phyloP scores from a whole-genome alignment of 2,329 filamentous ascomycete genomes.

The Sporothrix brasiliensis region DNA sequence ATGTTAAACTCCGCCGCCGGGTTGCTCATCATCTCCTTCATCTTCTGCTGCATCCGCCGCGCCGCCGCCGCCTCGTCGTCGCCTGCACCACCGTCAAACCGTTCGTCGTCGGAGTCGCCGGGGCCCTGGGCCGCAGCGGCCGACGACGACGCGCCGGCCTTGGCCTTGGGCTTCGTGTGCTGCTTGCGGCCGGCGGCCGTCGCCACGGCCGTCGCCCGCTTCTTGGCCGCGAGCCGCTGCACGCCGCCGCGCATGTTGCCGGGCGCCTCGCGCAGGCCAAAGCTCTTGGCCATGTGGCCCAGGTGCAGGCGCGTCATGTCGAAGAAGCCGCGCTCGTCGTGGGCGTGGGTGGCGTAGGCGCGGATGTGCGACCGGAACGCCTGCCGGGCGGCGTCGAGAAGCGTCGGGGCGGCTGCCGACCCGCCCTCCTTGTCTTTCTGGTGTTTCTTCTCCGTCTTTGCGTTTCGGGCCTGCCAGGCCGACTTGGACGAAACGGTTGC shows the following conservation, averaged over 20 bases:
- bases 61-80: conserved; percentile 62
- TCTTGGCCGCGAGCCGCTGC: conserved; percentile 48
- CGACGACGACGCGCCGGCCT: not conserved
- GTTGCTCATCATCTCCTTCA: conserved; percentile 38
- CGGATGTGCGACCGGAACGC: conserved; percentile 91
- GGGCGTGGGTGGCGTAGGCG: conserved; percentile 91
- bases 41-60: conserved; percentile 53
- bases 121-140: not conserved
- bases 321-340: conserved; percentile 82
- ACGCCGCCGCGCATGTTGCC: conserved; percentile 72
- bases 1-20: conserved; percentile 38
- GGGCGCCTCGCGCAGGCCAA: conserved; percentile 84
- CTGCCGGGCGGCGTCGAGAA: conserved; percentile 78
- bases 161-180: conserved; percentile 7
- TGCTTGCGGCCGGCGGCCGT: conserved; percentile 33
- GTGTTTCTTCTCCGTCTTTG: conserved; percentile 14
- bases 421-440: conserved; percentile 5
- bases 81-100: conserved; percentile 45
- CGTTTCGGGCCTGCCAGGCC: conserved; percentile 23
- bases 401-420: conserved; percentile 42
- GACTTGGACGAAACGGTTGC: conserved; percentile 41
- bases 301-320: conserved; percentile 90
- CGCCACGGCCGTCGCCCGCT: conserved; percentile 30
- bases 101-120: conserved; percentile 43
- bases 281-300: conserved; percentile 92